These are phyloP conservation scores for Pneumocystis sp. DNA, from an alignment of 1,139 yeast species.

Conservation along the genomic window DNA sequence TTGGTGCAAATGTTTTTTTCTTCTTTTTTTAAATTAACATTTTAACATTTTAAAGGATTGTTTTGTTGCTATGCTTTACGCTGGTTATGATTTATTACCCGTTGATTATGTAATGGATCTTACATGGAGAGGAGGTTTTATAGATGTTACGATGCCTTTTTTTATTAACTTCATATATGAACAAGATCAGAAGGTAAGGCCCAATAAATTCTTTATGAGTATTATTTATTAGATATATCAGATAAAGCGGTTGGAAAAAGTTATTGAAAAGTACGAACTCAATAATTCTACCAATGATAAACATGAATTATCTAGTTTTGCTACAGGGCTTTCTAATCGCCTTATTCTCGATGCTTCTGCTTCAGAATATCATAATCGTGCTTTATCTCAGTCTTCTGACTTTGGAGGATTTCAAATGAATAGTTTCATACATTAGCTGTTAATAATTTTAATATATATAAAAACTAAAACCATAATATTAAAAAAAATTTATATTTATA, in stretches of 20 bases:
- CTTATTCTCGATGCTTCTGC: not conserved
- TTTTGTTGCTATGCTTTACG: constrained; percentile 64
- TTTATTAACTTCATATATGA: not conserved
- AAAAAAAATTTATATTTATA: too few species aligned
- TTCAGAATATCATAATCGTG: not conserved
- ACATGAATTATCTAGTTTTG: not conserved
- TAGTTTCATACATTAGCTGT: not conserved
- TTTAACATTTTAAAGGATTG: constrained; percentile 72
- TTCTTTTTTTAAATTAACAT: constrained; percentile 80
- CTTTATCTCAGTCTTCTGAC: not conserved
- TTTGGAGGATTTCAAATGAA: not conserved
- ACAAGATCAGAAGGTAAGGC: not conserved
- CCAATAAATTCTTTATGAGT: not conserved
- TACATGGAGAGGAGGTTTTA: not conserved
- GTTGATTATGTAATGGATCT: not conserved
- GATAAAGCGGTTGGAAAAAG: not conserved
- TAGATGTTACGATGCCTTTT: not conserved
- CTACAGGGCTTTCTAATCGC: not conserved
- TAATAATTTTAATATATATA: too few species aligned
- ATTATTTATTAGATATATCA: not conserved
- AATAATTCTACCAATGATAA: not conserved
- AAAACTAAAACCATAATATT: too few species aligned
- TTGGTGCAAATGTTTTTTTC: constrained; percentile 92
- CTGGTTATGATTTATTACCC: constrained; percentile 72
- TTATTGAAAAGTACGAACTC: not conserved